These are phyloP conservation scores for Dryas octopetala DNA, from an alignment of 306 rosid species.

Conservation along the genomic window DNA sequence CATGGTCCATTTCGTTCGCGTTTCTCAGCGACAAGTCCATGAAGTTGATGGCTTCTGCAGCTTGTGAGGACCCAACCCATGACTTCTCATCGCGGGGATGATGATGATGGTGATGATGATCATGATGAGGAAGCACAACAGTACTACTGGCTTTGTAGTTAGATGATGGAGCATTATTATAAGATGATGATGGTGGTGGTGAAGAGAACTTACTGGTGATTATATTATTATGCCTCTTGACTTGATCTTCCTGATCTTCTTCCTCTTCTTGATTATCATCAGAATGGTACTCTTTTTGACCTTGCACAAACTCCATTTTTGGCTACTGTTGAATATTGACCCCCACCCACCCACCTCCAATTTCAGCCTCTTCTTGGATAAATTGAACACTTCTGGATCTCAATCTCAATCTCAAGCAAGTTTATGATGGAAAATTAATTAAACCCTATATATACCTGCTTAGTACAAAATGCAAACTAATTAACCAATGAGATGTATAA, in stretches of 20 bases:
- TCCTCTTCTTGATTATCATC: slow-evolving; percentile 41
- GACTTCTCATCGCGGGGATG: background rate
- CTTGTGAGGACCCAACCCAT: background rate
- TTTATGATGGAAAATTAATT: background rate
- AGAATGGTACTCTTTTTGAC: slow-evolving; percentile 39
- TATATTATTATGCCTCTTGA: background rate
- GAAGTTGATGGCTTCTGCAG: slow-evolving; percentile 21
- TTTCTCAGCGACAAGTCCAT: slow-evolving; percentile 10
- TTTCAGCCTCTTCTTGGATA: slow-evolving; percentile 10
- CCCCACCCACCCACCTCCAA: slow-evolving; percentile 23
- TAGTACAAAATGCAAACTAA: background rate
- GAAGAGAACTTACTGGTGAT: slow-evolving; percentile 9
- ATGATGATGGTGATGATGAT: background rate
- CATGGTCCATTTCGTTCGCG: background rate
- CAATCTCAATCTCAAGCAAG: no score
- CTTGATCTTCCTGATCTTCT: slow-evolving; percentile 23
- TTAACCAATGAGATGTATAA: no score
- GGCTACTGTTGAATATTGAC: no score
- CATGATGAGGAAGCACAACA: background rate
- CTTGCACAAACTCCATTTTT: slow-evolving; percentile 50
- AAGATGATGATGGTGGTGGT: background rate
- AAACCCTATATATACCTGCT: no score
- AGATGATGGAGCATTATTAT: background rate
- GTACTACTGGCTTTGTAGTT: background rate
- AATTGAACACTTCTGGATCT: no score